These are phyloP conservation scores for Castanospermum australe DNA, from an alignment of 306 rosid species.

Conservation along the genomic window DNA sequence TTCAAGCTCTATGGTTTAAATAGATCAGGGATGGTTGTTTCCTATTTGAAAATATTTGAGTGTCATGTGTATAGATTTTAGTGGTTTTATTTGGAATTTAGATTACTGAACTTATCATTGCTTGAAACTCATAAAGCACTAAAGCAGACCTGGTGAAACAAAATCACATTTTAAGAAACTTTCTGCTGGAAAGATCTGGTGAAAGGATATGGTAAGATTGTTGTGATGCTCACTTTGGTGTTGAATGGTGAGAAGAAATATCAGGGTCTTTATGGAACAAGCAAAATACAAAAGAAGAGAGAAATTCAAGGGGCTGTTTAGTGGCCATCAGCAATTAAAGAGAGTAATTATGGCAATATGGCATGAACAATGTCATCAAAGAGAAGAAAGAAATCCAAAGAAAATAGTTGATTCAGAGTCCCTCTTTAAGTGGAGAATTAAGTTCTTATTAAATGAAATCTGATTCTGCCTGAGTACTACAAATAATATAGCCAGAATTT, in stretches of 20 bases:
- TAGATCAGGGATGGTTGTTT: neutral
- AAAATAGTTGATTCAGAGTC: neutral
- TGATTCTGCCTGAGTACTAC: neutral
- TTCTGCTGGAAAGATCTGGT: neutral
- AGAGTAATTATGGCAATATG: neutral
- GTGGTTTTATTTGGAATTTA: neutral
- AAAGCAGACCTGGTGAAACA: too few species aligned
- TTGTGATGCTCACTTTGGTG: neutral
- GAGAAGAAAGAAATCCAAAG: neutral
- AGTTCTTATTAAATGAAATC: neutral
- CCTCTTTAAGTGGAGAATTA: neutral
- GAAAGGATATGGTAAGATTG: neutral
- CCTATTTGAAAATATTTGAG: neutral
- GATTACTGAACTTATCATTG: neutral
- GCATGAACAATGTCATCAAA: neutral
- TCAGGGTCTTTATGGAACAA: neutral
- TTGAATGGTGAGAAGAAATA: neutral
- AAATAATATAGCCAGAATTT: neutral
- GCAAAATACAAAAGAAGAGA: neutral
- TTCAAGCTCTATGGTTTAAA: neutral
- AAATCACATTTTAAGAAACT: neutral
- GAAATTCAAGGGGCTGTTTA: neutral
- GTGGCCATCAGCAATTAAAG: neutral
- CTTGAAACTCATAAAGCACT: too few species aligned
- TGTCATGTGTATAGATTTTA: neutral